Evolutionary conservation across 2,329 filamentous ascomycete species (phyloP), one percentile per base, ranked within the genome.

Genomic region (Colletotrichum caudatum): DNA sequence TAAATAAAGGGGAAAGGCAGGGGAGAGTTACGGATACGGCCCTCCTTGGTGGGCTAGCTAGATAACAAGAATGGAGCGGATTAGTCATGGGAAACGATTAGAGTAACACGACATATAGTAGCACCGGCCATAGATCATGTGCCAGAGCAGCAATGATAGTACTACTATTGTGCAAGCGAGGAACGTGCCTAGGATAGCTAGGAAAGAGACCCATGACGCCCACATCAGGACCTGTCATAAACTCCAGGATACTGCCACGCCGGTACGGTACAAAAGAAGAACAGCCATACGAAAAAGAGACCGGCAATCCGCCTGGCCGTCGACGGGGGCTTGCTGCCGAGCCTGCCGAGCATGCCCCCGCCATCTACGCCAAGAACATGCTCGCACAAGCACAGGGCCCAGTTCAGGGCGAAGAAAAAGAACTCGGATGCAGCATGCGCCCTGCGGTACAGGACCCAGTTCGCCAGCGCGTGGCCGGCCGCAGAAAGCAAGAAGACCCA

Each of bases 401-500:
- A 53, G 12, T 63, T 53, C 9, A 51, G 44, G 20, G 29, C 33
- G 44, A 41, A 50, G 41, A 33, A 53, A 12, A 18, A 18, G 3
- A 39, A 39, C 37, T 39, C 12, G 12, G 37, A 39, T 14, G 37
- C 37, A 2, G 37, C 37, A 3, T 39, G 12, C 37, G 37, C 37
- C 37, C 37, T 39, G 12, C 37, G 12, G 14, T 39, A 12, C 37
- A 39, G 1, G 12, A 39, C 12, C 37, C 12, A 63, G 20, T 53
- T 63, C 46, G 39, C 46, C 33, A 53, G 29, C 44, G 60, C 33
- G 60, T 63, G 46, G 18, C 46, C 20, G 14, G 29, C 29, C 33
- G 46, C 60, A 41, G 60, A 53, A 23, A 63, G 60, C 16, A 63
- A 23, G n/a, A 53, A 63, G 60, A 63, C 44, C 60, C 35, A 63